Base-by-base conservation (phyloP, 1,139 yeast species). In the Keqinozyma sinolaborantium region DNA sequence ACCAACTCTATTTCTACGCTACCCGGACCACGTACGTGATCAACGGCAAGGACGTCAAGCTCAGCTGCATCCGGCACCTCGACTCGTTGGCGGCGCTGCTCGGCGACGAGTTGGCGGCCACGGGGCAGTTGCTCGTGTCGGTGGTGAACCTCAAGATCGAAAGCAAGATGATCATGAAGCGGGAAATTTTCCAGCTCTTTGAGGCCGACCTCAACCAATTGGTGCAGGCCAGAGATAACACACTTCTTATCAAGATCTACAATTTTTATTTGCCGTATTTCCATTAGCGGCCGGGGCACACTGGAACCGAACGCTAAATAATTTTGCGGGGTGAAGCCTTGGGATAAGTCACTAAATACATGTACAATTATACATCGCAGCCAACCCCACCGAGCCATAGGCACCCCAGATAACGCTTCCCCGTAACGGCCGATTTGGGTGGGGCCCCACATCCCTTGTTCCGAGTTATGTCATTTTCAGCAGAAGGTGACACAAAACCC, bases 111-210 rank as follows among this genome's bases (percentile, higher is more conserved):
- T 30, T 19, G 20, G 13, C 39, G 32, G 24, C 56, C 25, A 82
- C 63, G 36, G 82, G 90, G 3, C 56, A 73, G 39, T 52, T 83
- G 25, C 60, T 77, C 20, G 59, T 83, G 34, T 88, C 82, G 47
- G 60, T 75, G 5, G 66, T 78, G 29, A 72, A 73, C 31, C 59
- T 82, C 40, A 72, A 74, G 30, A 58, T 63, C 23, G 57, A 68
- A 26, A 79, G 85, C 9, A 53, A 56, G 16, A 41, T 53, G 4
- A 42, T 80, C n/a, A 29, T 44, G 15, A 24, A 30, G n/a, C 29
- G 30, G 10, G 31, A 33, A 2, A 34, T 44, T 4, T 44, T 43
- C 25, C 25, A 33, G 15, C 25, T 41, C 26, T 36, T 44, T 8
- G 33, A 34, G 4, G 25, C 14, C 4, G 47, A 44, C 16, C 32